phyloP scores from a whole-genome alignment of 148 eudicot genomes.

The Selenicereus undatus region DNA sequence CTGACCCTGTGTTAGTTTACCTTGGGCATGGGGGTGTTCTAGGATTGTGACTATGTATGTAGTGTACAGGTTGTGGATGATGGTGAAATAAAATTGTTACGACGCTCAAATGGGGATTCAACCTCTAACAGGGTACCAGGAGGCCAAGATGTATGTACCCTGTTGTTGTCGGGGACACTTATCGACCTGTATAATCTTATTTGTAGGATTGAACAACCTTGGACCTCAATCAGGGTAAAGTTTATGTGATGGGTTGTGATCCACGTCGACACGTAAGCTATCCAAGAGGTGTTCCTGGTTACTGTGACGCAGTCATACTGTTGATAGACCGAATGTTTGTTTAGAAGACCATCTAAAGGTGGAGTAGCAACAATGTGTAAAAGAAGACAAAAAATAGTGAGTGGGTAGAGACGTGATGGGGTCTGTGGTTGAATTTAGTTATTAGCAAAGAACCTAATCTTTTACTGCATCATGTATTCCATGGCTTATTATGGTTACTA shows the following conservation, averaged over 20 bases:
- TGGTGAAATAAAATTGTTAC: neutral
- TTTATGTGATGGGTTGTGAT: neutral
- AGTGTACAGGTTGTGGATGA: neutral
- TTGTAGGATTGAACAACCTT: neutral
- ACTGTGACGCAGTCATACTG: no score
- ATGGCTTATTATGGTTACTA: neutral
- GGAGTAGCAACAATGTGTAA: neutral
- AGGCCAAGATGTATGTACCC: neutral
- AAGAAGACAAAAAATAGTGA: neutral
- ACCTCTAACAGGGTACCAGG: neutral
- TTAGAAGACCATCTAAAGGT: neutral
- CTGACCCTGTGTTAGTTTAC: neutral
- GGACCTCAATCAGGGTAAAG: no score
- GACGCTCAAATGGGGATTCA: neutral
- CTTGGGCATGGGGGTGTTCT: neutral
- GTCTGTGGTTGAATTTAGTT: neutral
- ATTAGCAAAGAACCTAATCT: neutral
- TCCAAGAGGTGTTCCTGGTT: neutral
- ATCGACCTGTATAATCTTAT: neutral
- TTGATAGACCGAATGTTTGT: neutral
- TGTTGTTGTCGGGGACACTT: neutral
- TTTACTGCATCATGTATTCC: neutral
- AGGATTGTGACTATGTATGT: neutral
- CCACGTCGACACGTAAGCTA: neutral
- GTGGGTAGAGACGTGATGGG: neutral